phyloP scores from a whole-genome alignment of 2,329 filamentous ascomycete genomes.

The Colletotrichum lupini region DNA sequence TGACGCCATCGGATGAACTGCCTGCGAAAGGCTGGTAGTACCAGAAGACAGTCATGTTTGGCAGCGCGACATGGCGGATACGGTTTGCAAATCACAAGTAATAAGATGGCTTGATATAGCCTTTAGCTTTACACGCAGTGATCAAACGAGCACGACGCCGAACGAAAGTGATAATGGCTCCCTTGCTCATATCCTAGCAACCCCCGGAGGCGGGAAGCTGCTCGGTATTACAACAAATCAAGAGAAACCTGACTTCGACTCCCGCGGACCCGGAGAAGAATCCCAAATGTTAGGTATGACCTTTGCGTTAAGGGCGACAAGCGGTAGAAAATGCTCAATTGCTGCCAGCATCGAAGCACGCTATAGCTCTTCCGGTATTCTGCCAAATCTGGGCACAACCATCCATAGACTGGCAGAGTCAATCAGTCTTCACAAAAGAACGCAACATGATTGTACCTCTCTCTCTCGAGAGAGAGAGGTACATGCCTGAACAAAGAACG shows the following conservation, averaged over 20 bases:
- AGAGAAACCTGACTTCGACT: background rate
- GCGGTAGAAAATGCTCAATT: background rate
- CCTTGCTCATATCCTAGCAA: conserved; percentile 8
- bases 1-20: conserved; percentile 25
- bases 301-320: background rate
- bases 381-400: background rate
- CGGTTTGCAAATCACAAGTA: background rate
- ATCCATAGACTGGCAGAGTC: background rate
- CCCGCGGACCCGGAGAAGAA: background rate
- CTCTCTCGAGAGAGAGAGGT: background rate
- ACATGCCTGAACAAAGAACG: background rate
- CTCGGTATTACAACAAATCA: background rate
- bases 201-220: background rate
- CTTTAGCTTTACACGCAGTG: background rate
- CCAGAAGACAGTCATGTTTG: background rate
- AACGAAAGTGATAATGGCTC: conserved; percentile 2
- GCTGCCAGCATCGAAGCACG: background rate
- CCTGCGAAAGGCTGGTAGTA: conserved; percentile 2
- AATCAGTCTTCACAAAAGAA: background rate
- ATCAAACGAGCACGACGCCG: conserved; percentile 13
- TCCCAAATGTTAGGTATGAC: background rate
- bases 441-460: background rate
- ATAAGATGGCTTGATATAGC: conserved; percentile 23
- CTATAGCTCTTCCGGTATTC: background rate
- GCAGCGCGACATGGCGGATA: background rate